phyloP scores from a whole-genome alignment of 306 rosid genomes.

The Medicago lupulina region DNA sequence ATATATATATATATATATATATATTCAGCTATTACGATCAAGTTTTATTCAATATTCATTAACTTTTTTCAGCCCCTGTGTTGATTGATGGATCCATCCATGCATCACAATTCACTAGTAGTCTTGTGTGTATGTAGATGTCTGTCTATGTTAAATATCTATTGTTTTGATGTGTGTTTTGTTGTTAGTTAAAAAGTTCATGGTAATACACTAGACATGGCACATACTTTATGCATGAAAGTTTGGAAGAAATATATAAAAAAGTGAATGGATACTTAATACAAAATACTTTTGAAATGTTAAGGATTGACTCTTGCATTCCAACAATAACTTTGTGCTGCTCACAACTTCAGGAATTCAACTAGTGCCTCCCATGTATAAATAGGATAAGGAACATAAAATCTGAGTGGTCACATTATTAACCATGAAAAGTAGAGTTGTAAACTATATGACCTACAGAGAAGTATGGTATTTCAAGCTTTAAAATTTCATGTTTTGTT shows the following conservation, averaged over 20 bases:
- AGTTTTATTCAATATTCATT: no score
- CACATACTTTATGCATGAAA: neutral
- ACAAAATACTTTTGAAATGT: no score
- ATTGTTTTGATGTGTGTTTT: neutral
- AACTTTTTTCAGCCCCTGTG: neutral
- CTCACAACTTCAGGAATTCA: neutral
- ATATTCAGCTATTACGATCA: neutral
- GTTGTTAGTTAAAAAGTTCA: neutral
- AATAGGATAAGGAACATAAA: no score
- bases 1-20: no score
- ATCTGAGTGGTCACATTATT: no score
- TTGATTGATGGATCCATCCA: neutral
- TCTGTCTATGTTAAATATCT: neutral
- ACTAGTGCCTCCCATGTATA: neutral
- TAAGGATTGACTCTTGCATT: no score
- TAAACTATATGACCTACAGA: neutral
- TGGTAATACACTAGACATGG: neutral
- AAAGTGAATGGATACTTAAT: neutral
- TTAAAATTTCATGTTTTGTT: neutral
- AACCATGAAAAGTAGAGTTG: neutral
- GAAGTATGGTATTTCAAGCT: no score
- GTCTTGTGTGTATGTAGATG: no score
- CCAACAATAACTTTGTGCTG: no score
- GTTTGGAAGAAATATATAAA: neutral
- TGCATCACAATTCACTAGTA: neutral